Percentiles rank a stretch among this genome's conserved stretches.
Conservation (phyloP, 2,329 filamentous ascomycete species). For the Diaporthe nobilis region DNA sequence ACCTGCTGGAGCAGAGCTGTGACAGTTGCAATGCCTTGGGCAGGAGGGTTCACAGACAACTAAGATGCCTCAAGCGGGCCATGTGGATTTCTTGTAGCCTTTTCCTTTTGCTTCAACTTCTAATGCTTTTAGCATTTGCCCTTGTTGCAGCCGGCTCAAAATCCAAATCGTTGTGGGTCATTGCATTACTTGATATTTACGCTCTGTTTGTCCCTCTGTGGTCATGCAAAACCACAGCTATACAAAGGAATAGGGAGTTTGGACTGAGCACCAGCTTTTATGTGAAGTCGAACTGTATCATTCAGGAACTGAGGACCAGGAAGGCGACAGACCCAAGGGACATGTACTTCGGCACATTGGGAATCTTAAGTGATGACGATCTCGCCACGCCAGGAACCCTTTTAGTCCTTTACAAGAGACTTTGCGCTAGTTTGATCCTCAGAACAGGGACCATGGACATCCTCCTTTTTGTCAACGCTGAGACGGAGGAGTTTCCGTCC, state of each 20-base stretch:
- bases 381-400: too few relatives aligned
- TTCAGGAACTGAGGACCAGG: not conserved
- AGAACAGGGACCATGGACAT: not conserved
- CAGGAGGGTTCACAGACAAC: not conserved
- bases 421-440: not conserved
- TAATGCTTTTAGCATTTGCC: too few relatives aligned
- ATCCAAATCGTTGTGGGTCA: too few relatives aligned
- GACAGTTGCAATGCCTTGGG: not conserved
- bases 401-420: not conserved
- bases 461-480: not conserved
- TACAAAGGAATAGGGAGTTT: not conserved
- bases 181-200: too few relatives aligned
- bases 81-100: too few relatives aligned
- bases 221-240: too few relatives aligned
- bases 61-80: not conserved
- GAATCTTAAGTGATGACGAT: too few relatives aligned
- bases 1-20: not conserved
- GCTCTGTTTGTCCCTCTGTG: too few relatives aligned
- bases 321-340: not conserved
- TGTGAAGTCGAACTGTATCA: accelerated
- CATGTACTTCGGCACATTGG: not conserved
- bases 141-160: too few relatives aligned
- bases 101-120: too few relatives aligned
- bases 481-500: not conserved
- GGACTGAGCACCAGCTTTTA: not conserved